Conservation (phyloP, 768 basidiomycete genomes). For the Tylopilus rubrobrunneus region DNA sequence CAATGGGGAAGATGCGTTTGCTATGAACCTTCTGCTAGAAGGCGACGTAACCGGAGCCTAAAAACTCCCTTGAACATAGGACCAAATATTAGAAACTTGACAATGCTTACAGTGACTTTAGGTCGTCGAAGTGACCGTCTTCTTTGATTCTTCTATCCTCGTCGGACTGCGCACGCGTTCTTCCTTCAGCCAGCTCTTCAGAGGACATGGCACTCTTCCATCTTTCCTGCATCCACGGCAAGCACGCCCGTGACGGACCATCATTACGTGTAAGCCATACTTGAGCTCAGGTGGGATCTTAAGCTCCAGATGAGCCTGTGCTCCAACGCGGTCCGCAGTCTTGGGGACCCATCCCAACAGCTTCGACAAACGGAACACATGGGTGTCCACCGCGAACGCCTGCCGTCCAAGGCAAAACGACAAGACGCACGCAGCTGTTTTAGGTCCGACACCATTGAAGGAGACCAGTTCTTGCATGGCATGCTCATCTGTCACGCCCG, state of each 20-base stretch:
- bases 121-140: background rate
- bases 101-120: background rate
- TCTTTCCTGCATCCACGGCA: slow-evolving; percentile 52
- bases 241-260: slow-evolving; percentile 52
- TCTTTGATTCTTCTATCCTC: slow-evolving; percentile 9
- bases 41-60: background rate
- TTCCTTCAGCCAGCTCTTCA: slow-evolving; percentile 36
- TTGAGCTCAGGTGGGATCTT: slow-evolving; percentile 50
- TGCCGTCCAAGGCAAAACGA: slow-evolving; percentile 58
- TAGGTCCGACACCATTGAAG: slow-evolving; percentile 57
- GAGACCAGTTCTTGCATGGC: slow-evolving; percentile 56
- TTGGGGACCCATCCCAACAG: slow-evolving; percentile 41
- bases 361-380: slow-evolving; percentile 52
- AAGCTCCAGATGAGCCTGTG: slow-evolving; percentile 56
- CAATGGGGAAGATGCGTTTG: slow-evolving; percentile 1
- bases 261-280: slow-evolving; percentile 53
- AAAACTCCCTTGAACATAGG: background rate
- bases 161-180: slow-evolving; percentile 13
- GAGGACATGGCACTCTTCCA: slow-evolving; percentile 30
- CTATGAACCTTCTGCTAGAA: background rate
- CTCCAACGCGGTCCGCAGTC: slow-evolving; percentile 43
- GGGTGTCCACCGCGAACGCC: slow-evolving; percentile 63
- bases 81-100: background rate
- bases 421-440: slow-evolving; percentile 60
- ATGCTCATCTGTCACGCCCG: slow-evolving; percentile 38